These are phyloP conservation scores for Corylus heterophylla DNA, from an alignment of 306 rosid genomes.

Conservation along the genomic window DNA sequence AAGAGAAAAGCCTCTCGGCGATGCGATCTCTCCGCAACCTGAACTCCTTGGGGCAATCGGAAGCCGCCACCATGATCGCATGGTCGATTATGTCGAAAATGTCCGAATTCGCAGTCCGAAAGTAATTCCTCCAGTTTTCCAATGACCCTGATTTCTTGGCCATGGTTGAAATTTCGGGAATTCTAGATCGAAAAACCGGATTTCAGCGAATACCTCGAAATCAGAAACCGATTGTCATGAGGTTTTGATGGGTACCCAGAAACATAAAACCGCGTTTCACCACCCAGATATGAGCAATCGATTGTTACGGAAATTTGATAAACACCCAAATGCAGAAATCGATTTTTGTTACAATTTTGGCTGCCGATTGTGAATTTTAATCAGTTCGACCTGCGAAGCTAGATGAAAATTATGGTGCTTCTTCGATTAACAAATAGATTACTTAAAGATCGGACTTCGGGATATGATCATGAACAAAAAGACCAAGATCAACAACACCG, in stretches of 20 bases:
- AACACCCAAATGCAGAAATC: slow-evolving; percentile 12
- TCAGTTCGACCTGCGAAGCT: neutral
- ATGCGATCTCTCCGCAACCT: slow-evolving; percentile 70
- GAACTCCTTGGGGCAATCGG: slow-evolving; percentile 83
- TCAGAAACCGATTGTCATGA: slow-evolving; percentile 33
- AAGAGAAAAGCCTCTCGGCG: slow-evolving; percentile 68
- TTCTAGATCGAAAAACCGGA: slow-evolving; percentile 10
- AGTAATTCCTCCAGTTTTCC: slow-evolving; percentile 81
- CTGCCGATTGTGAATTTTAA: slow-evolving; percentile 1
- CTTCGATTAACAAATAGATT: neutral
- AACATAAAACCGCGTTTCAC: slow-evolving; percentile 9
- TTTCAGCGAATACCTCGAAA: slow-evolving; percentile 30
- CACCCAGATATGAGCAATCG: slow-evolving; percentile 1
- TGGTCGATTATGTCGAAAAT: slow-evolving; percentile 79
- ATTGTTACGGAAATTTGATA: neutral
- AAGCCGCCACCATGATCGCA: slow-evolving; percentile 87
- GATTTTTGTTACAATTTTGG: slow-evolving; percentile 5
- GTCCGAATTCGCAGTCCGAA: slow-evolving; percentile 60
- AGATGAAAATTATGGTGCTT: neutral
- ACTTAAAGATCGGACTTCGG: slow-evolving; percentile 6
- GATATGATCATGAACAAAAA: neutral
- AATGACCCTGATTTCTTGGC: slow-evolving; percentile 70
- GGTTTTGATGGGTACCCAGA: slow-evolving; percentile 9
- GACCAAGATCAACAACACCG: neutral
- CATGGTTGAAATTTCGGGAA: slow-evolving; percentile 25